phyloP scores from a whole-genome alignment of 768 basidiomycete species.

The Lactarius psammicola region DNA sequence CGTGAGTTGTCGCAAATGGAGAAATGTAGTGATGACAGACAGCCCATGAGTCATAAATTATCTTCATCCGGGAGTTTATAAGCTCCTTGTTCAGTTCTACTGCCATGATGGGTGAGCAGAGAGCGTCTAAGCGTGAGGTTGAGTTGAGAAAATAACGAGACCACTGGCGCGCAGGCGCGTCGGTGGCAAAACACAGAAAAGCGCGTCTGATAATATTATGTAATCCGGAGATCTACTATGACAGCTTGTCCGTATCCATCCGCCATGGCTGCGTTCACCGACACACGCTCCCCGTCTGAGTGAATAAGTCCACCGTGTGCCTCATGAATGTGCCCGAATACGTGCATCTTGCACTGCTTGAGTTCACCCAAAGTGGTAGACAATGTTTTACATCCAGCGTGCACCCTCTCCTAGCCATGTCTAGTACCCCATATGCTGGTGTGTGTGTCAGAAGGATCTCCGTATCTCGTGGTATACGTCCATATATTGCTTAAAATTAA shows the following conservation, averaged over 20 bases:
- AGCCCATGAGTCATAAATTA: conserved; percentile 38
- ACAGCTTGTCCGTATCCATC: conserved; percentile 31
- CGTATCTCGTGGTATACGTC: conserved; percentile 36
- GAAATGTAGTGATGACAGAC: conserved; percentile 31
- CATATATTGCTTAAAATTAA: conserved; percentile 31
- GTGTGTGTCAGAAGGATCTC: conserved; percentile 44
- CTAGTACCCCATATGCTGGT: conserved; percentile 36
- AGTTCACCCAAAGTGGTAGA: conserved; percentile 32
- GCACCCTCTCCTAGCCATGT: conserved; percentile 32
- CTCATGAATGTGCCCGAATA: conserved; percentile 45
- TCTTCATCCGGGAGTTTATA: conserved; percentile 36
- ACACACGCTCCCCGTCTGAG: conserved; percentile 26
- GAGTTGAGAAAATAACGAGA: conserved; percentile 22
- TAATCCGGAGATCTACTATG: conserved; percentile 37
- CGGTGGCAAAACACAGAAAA: conserved; percentile 15
- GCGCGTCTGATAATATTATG: conserved; percentile 20
- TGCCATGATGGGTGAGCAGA: conserved; percentile 44
- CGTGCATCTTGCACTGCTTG: conserved; percentile 36
- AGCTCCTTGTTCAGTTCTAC: conserved; percentile 62
- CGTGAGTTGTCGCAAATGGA: conserved; percentile 6
- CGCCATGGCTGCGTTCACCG: conserved; percentile 38
- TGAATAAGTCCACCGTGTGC: conserved; percentile 34
- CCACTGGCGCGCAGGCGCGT: conserved; percentile 16
- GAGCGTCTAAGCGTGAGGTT: conserved; percentile 17
- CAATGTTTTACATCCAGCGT: conserved; percentile 39